Evolutionary conservation across 768 basidiomycete species (phyloP), one percentile per base, ranked within the genome.

Genomic region (Tylopilus rubrobrunneus): DNA sequence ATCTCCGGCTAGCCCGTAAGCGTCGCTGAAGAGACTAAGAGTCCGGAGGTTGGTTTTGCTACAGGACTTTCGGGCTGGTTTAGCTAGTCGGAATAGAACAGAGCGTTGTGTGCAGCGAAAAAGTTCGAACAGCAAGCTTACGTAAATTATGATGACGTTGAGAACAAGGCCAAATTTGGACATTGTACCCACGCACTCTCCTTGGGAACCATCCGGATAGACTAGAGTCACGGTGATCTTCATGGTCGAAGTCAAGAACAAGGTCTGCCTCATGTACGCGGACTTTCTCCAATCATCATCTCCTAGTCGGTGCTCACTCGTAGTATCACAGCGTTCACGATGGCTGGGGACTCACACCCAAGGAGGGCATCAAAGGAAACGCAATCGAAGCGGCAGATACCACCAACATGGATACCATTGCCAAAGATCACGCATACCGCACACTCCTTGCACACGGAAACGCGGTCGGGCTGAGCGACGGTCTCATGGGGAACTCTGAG

Each of bases 401-500:
- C 53, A 85, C 82, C 10, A 84, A 88, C 74, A 97, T 98, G 95
- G 91, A 95, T 70, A 79, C 76, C 41, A 87, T 98, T 63, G 85
- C 86, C 5, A 79, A 88, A 63, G 78, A 86, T 5, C 82, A 95
- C 69, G 80, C 83, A 56, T 82, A 83, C 62, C 80, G 88, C 45
- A 79, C 80, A 14, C 78, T 98, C 19, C 74, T 81, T 15, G 95
- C 95, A 2, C 92, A 94, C 58, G 94, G 94, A 11, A 78, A 90
- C n/a, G 87, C 93, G 7, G 95, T 97, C 6, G 94, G 94, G 1
- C 77, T 98, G 51, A 91, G 78, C 62, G 95, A 97, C 42, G 95
- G 94, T 0, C 81, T 97, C 50, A 98, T 98, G 95, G 95, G 94
- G 15, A 96, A 98, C 75, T 96, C 94, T 3, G 94, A 98, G 74